Percentiles rank a stretch among this genome's conserved stretches.
Evolutionary conservation across 169 alveolate genomes (phyloP).

Genomic region (Eimeria maxima): DNA sequence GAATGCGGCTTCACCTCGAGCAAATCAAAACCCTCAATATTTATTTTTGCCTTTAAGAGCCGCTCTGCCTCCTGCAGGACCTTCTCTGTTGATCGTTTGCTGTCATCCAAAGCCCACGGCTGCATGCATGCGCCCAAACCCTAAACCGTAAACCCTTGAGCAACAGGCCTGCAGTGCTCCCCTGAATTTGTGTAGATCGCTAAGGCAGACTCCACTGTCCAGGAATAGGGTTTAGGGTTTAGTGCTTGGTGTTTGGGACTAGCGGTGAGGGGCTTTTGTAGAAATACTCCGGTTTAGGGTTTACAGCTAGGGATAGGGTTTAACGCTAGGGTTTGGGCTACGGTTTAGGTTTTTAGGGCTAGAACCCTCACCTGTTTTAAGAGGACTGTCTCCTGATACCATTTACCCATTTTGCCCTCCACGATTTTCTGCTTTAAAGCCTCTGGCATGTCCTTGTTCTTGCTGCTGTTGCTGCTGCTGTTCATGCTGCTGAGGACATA

Average conservation of each 20-base stretch:
- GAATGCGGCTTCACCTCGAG: background rate
- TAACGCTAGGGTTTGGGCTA: background rate
- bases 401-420: constrained; percentile 30
- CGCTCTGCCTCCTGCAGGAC: background rate
- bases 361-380: background rate
- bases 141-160: background rate
- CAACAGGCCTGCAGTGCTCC: background rate
- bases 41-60: background rate
- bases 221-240: background rate
- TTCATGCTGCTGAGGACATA: background rate
- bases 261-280: no score
- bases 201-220: background rate
- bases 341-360: background rate
- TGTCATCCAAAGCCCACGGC: constrained; percentile 59
- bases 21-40: constrained; percentile 3
- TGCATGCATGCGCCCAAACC: background rate
- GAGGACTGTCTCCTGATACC: constrained; percentile 25
- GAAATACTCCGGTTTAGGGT: background rate
- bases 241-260: background rate
- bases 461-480: background rate
- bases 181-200: background rate
- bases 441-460: background rate
- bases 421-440: constrained; percentile 19
- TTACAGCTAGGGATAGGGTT: background rate
- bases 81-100: constrained; percentile 19